A percentile compares a stretch with the other conserved stretches of the same genome.
These are phyloP conservation scores for Kodamaea ohmeri DNA, from an alignment of 1,139 yeast species.

Conservation along the genomic window DNA sequence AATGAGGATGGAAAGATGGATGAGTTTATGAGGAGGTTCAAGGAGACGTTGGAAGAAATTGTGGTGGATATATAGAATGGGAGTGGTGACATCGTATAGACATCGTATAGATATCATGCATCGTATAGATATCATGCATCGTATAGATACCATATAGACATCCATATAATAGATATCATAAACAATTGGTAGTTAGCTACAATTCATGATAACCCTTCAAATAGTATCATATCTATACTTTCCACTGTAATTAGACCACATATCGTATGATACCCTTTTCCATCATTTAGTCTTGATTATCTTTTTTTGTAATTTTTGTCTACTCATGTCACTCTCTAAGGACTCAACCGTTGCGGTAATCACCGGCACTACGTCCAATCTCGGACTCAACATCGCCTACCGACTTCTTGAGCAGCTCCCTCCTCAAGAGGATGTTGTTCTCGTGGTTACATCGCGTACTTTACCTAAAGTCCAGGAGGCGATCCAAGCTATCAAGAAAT, in stretches of 20 bases:
- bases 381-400: conserved; percentile 83
- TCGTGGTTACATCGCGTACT: conserved; percentile 86
- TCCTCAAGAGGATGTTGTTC: conserved; percentile 55
- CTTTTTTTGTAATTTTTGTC: neutral
- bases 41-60: neutral
- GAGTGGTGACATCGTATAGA: no score
- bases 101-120: no score
- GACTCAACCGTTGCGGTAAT: conserved; percentile 40
- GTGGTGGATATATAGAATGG: no score
- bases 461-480: conserved; percentile 78
- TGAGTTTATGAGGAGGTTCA: neutral
- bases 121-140: no score
- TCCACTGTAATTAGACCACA: no score
- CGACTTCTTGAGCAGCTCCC: conserved; percentile 64
- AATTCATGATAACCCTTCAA: no score
- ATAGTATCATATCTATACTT: no score
- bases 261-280: no score
- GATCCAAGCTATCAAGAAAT: conserved; percentile 57
- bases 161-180: no score
- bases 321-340: conserved; percentile 17
- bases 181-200: no score
- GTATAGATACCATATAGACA: no score
- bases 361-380: conserved; percentile 58
- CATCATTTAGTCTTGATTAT: neutral
- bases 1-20: conserved; percentile 3